Base-by-base conservation (phyloP, 2,329 filamentous ascomycete genomes). In the Sporothrix humicola region DNA sequence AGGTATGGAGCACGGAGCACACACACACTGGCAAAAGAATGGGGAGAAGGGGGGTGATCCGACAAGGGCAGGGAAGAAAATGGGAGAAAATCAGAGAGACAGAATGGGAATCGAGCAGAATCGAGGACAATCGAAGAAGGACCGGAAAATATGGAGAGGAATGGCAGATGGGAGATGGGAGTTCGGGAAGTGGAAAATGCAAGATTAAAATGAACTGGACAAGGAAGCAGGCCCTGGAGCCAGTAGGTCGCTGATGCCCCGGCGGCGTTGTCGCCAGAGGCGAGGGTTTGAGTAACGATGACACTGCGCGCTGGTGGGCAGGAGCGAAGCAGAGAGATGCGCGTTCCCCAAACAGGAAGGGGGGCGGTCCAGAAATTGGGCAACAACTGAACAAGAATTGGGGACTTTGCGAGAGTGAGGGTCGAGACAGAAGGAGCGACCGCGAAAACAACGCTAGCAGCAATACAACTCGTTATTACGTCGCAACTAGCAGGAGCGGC, bases 201-300 rank as follows among this genome's bases (percentile, higher is more conserved):
- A 54, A 17, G 50, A 20, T 68, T 69, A 69, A 54, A 69, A 69
- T 69, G 66, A 71, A 58, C 31, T 56, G 66, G 66, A 44, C 48
- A 20, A 56, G 50, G 52, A 70, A 58, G 23, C 15, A 65, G 42
- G 42, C 61, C 37, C 52, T 56, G 52, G 52, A 37, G 4, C 31
- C 58, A 61, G 58, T 13, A 20, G 42, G 20, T 48, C 44, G 23
- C 63, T 63, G 37, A 13, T 46, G 61, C 23, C 31, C 31, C 15
- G 23, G 37, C 59, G 59, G 66, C 48, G 66, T 42, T 61, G 69
- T 71, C 69, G 42, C 69, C 69, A 71, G 54, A 71, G 69, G 69
- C 52, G 54, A 59, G 69, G 37, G 42, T 61, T 58, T 56, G 69
- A 59, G 54, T 59, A 71, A 71, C 69, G 13, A 71, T 20, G 69